Conservation (phyloP, 371 early-diverging fungal genomes). For the Mortierella sp. region DNA sequence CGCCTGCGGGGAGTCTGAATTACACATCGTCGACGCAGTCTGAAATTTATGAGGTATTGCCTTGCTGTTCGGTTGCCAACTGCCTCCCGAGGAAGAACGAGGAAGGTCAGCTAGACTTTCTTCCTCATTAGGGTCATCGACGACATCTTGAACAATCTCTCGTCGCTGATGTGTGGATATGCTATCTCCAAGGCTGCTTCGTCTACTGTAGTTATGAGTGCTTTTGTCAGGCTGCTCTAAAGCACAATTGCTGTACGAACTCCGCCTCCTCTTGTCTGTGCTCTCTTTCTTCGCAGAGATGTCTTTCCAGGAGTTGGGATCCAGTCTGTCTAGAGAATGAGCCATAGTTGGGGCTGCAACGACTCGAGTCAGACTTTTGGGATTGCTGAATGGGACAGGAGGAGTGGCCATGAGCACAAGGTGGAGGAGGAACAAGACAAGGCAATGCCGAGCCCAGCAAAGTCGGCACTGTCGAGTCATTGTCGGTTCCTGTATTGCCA, state of each 20-base stretch:
- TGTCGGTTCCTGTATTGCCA: constrained; percentile 9
- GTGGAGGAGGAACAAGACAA: constrained; percentile 15
- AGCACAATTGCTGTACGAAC: too few species aligned
- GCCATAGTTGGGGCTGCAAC: too few species aligned
- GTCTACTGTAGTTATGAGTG: not conserved
- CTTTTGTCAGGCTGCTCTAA: too few species aligned
- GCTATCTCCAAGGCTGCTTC: too few species aligned
- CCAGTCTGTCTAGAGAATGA: too few species aligned
- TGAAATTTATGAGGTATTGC: not conserved
- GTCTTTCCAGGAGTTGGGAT: too few species aligned
- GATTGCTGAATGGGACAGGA: not conserved
- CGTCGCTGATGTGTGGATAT: not conserved
- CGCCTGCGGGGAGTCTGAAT: constrained; percentile 12
- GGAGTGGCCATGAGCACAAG: constrained; percentile 11
- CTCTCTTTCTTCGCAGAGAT: too few species aligned
- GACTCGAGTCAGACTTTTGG: not conserved
- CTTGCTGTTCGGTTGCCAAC: constrained; percentile 9
- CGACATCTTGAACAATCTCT: constrained; percentile 16
- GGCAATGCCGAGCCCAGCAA: constrained; percentile 18
- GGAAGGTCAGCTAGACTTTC: not conserved
- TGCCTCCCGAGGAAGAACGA: not conserved
- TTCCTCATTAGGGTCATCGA: not conserved
- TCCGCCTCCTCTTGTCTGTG: too few species aligned
- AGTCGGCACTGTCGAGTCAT: constrained; percentile 26
- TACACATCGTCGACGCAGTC: constrained; percentile 25